phyloP scores from a whole-genome alignment of 1,284 basidiomycete species.

The Heterobasidion occidentale region DNA sequence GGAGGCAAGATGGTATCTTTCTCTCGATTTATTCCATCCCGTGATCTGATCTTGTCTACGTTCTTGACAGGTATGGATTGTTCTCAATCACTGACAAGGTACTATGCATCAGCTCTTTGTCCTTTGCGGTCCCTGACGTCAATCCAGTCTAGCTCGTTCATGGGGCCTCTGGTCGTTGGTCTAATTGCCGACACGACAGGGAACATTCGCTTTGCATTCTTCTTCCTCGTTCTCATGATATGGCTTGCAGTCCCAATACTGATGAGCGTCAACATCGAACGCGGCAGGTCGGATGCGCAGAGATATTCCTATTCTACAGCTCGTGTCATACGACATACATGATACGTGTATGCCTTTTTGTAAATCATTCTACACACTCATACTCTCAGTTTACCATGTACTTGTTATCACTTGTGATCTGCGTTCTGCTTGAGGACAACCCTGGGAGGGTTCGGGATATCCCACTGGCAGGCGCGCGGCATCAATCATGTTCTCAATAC shows the following conservation, averaged over 20 bases:
- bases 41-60: background rate
- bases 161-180: slow-evolving; percentile 84
- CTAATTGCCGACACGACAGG: slow-evolving; percentile 80
- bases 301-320: slow-evolving; percentile 29
- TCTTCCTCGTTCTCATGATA: slow-evolving; percentile 79
- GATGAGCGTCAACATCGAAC: slow-evolving; percentile 56
- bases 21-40: background rate
- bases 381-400: too few relatives aligned
- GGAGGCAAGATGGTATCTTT: slow-evolving; percentile 63
- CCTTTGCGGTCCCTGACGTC: background rate
- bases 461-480: too few relatives aligned
- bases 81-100: slow-evolving; percentile 89
- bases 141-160: slow-evolving; percentile 71
- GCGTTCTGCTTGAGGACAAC: too few relatives aligned
- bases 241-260: slow-evolving; percentile 76
- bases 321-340: too few relatives aligned
- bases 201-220: slow-evolving; percentile 85
- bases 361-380: too few relatives aligned
- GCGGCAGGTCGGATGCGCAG: slow-evolving; percentile 60
- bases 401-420: too few relatives aligned
- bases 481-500: too few relatives aligned
- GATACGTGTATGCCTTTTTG: too few relatives aligned
- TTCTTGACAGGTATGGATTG: slow-evolving; percentile 46
- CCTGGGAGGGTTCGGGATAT: too few relatives aligned
- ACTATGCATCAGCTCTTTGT: slow-evolving; percentile 8